Evolutionary conservation across 179 eudicot genomes (phyloP).

Genomic region (Spinacia oleracea): DNA sequence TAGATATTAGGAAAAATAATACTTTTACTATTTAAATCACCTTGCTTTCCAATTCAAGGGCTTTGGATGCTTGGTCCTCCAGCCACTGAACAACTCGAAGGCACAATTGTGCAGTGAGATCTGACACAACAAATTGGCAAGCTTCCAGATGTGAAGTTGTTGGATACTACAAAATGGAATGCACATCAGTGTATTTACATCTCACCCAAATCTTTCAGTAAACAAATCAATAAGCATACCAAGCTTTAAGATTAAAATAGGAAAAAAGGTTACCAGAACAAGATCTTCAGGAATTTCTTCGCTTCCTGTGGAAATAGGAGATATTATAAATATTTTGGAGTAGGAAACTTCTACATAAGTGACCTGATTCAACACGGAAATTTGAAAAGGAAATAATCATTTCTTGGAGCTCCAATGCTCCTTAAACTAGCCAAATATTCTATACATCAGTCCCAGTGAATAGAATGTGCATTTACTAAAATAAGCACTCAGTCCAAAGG

Average conservation of each 20-base stretch:
- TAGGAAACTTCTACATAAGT: not conserved
- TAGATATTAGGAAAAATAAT: not conserved
- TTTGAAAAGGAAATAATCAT: not conserved
- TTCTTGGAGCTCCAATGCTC: not conserved
- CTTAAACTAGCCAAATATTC: not conserved
- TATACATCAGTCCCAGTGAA: not conserved
- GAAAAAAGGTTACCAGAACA: slow-evolving; percentile 53
- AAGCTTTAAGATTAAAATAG: slow-evolving; percentile 8
- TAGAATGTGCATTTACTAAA: not conserved
- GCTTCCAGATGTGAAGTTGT: slow-evolving; percentile 91
- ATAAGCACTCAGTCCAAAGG: not conserved
- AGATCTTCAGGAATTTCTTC: slow-evolving; percentile 87
- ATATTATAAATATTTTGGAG: slow-evolving; percentile 8
- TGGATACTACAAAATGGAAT: slow-evolving; percentile 56
- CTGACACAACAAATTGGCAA: slow-evolving; percentile 69
- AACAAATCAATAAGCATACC: slow-evolving; percentile 12
- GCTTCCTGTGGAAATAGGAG: slow-evolving; percentile 50
- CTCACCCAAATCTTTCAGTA: slow-evolving; percentile 12
- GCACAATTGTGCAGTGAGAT: slow-evolving; percentile 82
- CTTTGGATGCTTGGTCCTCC: slow-evolving; percentile 85
- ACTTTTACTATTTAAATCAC: slow-evolving; percentile 41
- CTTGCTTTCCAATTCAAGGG: slow-evolving; percentile 91
- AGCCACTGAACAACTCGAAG: slow-evolving; percentile 93
- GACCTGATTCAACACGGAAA: not conserved
- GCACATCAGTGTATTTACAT: slow-evolving; percentile 16